Evolutionary conservation across 495 filamentous ascomycete genomes (phyloP), one percentile per base, ranked within the genome.

Genomic region (Penicillium alfredii): DNA sequence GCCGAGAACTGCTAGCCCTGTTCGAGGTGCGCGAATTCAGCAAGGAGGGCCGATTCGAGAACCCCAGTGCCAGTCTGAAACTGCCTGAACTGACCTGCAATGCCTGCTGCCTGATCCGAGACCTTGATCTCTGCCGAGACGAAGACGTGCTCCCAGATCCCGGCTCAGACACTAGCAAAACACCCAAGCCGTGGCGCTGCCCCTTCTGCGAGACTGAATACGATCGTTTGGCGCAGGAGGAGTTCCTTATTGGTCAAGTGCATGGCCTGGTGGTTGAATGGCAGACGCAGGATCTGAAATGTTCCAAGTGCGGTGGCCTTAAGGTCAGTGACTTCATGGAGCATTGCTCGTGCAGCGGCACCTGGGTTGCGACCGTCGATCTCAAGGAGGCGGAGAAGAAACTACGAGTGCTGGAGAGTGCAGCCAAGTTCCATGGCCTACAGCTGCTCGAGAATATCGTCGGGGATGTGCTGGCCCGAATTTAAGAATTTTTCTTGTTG

Each of bases 1-100:
- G 92, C 15, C 90, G 90, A 48, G 89, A 96, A 28, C 69, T 97
- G 3, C 82, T 98, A 7, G 73, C 78, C 3, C 69, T 96, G 31
- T 94, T 96, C 56, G 90, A 97, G 27, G 76, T 98, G 38, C 84
- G 87, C 44, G 92, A 98, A 60, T 98, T 98, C 64, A 84, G 78
- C 67, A 75, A 80, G 44, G 86, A 92, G 32, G 92, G 82, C 25
- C 72, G 76, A 6, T 98, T 95, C 63, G 72, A 75, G 40, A 97
- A 98, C 53, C 92, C 92, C 0, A 85, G 80, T 42, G 77, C 80
- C 31, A 80, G 71, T 23, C 66, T 95, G 9, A 78, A 74, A 38
- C 63, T 98, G 8, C 53, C 73, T 3, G 83, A 89, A 53, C 66
- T 94, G 28, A 80, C 84, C 38, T 97, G 93, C 61, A 77, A 82